Evolutionary conservation across 495 filamentous ascomycete species (phyloP), one percentile per base, ranked within the genome.

Genomic region (Evernia prunastri): DNA sequence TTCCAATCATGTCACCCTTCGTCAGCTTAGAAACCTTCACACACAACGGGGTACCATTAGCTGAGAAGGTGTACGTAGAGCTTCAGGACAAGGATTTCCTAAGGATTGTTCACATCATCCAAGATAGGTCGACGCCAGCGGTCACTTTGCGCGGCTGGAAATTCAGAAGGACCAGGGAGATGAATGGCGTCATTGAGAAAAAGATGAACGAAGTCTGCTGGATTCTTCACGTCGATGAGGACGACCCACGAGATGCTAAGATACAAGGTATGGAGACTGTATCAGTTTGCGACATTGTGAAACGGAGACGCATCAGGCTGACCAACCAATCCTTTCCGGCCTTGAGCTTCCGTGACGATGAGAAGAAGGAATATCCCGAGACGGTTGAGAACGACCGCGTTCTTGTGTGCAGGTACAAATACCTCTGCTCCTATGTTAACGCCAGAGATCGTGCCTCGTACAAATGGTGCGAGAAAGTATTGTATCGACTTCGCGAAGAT

Each of bases 191-290:
- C 31, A 56, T 83, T 13, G 72, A 73, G 8, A 69, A 71, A 23
- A 74, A 78, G 35, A 66, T 77, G 10, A 87, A 86, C 61, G 85
- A 86, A 64, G 58, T 87, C 2, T 80, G 79, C 36, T 70, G 84
- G 63, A 63, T 88, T 0, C 70, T 82, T 0, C 66, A 80, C 20
- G 65, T 84, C 5, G 73, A 80, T 47, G 69, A 71, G 11, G 74
- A 79, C 39, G 79, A 85, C 63, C 39, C 61, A 1, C 65, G 76
- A 13, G 65, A 72, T 1, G 63, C 67, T 15, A 59, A 75, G 4
- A 69, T 78, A 7, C 81, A 86, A 63, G 72, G 74, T 0, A 71
- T 82, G 0, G 72, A 82, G 5, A 78, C 80, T 0, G 57, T 84
- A 13, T 56, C 74, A 0, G 39, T 80, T 0, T 54, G 63, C 0